Conservation (phyloP, 208 protist genomes). For the Wallacemonas sp. region DNA sequence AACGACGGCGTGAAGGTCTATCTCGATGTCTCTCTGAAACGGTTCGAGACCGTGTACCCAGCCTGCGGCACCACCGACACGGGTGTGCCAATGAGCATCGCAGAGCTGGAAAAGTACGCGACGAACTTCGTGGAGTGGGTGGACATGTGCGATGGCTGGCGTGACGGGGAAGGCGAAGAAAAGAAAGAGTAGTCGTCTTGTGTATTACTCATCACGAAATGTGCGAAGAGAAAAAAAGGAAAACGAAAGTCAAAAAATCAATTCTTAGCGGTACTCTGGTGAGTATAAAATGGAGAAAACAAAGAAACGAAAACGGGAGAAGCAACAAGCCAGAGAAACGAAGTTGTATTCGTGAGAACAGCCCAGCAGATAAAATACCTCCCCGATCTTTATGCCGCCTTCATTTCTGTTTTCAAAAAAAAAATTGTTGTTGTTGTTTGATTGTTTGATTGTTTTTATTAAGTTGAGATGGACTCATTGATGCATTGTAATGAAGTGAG, state of each 20-base stretch:
- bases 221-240: constrained; percentile 6
- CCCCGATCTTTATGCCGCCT: too few relatives aligned
- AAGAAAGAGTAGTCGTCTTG: not conserved
- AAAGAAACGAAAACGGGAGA: not conserved
- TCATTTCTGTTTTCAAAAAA: too few relatives aligned
- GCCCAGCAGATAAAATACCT: too few relatives aligned
- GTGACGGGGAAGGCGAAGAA: not conserved
- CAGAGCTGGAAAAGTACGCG: constrained; percentile 60
- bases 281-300: not conserved
- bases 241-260: not conserved
- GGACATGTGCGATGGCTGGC: constrained; percentile 55
- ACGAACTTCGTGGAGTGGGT: constrained; percentile 72
- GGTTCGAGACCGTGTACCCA: constrained; percentile 53
- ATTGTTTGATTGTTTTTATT: too few relatives aligned
- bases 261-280: too few relatives aligned
- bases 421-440: too few relatives aligned
- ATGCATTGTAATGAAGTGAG: too few relatives aligned
- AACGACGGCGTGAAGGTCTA: constrained; percentile 53
- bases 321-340: not conserved
- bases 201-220: too few relatives aligned
- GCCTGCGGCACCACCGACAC: constrained; percentile 49
- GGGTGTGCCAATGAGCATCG: constrained; percentile 33
- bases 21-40: constrained; percentile 65
- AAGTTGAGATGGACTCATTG: too few relatives aligned
- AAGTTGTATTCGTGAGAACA: too few relatives aligned